Base-by-base conservation (phyloP, 2,329 filamentous ascomycete species). In the Claviceps sp. region DNA sequence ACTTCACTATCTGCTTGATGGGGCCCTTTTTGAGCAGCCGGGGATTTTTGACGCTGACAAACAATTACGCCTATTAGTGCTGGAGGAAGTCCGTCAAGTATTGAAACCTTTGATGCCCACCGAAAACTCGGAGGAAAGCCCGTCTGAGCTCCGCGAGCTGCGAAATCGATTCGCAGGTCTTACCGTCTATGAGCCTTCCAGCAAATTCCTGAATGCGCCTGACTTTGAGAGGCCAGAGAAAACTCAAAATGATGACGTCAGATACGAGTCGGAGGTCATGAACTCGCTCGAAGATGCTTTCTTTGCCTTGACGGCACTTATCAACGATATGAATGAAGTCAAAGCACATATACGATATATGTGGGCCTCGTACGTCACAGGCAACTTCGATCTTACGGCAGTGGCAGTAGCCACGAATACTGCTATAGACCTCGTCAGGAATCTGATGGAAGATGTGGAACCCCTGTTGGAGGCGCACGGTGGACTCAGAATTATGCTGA, bases 361-460 rank as follows among this genome's bases (percentile, higher is more conserved):
- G 22, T 70, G 67, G 67, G 50, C 50, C 2, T 58, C 58, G 37
- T 64, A 65, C 4, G 37, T 18, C 2, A 38, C 7, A 18, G 49
- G 49, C 11, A 16, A 18, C 9, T 58, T 66, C 7, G 65, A 70
- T 30, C 53, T 70, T 2, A 57, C 58, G 4, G 60, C 64, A 5
- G 63, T 62, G 1, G 63, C 68, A n/a, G 52, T 71, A 20, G 61
- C 66, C 0, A 68, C 68, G 11, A 66, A 70, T 42, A 68, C 67
- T 1, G 67, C 63, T 13, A 59, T 68, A 14, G 59, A 62, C 6
- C 58, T 72, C 1, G 66, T 63, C 1, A 59, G 62, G 2, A 56
- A 59, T 30, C 53, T 69, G 49, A 66, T 64, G 37, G 60, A 66
- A 0, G 62, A 66, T 1, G 58, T 65, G 1, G 7, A 49, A 0